Evolutionary conservation across 805 yeast genomes (phyloP), one percentile per base, ranked within the genome.

Genomic region (Teunomyces cretensis): DNA sequence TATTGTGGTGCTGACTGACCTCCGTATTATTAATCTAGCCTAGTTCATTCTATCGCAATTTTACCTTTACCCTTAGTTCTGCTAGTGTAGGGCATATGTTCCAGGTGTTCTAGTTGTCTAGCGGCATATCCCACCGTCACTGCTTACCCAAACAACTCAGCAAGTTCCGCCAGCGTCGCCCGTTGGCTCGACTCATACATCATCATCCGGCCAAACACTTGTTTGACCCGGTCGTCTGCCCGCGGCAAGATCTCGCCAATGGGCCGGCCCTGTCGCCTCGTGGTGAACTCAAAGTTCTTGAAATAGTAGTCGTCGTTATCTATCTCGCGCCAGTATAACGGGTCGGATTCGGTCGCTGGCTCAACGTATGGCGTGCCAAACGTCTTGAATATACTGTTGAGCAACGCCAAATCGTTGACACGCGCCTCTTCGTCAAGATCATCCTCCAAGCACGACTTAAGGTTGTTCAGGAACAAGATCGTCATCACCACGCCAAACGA

Each of bases 401-500:
- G 67, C 13, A 88, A 67, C 2, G 75, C 70, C 38, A 88, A 67
- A 53, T 88, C 95, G 48, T 80, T 78, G 16, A 64, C 58, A 28
- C 64, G 63, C 1, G 75, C 72, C 27, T 70, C 75, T 9, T 56
- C 58, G 1, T 59, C 58, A 30, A 75, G 68, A 17, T 74, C 65
- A 0, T 48, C 53, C 12, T 48, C 51, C 26, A 80, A 65, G n/a
- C 55, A 53, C 8, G 71, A 63, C 8, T 49, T 47, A 13, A 69
- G 65, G 26, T 54, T 44, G 4, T 35, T 26, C 16, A 74, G 67
- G 50, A 75, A 75, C 26, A 88, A 51, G 37, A 76, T 60, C n/a
- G 83, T 78, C 40, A 83, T 53, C 2, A 86, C 55, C 9, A 88
- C 75, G 0, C 88, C 95, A 14, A 79, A 58, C 1, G 86, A 68